Conservation (phyloP, 768 basidiomycete genomes). For the Leccinellum albellum region DNA sequence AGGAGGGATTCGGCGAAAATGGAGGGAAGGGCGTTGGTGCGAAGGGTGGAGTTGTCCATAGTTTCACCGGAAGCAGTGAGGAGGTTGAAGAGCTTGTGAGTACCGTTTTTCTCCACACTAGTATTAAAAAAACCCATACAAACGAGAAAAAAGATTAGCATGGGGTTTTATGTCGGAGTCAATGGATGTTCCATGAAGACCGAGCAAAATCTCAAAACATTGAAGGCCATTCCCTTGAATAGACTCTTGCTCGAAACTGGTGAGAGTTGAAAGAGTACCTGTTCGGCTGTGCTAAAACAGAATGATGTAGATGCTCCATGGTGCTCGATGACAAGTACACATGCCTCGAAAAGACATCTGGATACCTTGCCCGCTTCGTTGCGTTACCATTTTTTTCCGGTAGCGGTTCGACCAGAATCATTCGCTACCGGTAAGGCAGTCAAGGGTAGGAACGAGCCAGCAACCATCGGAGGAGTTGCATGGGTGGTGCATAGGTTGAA, state of each 20-base stretch:
- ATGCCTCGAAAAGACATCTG: conserved; percentile 54
- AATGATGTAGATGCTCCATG: conserved; percentile 57
- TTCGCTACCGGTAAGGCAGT: conserved; percentile 58
- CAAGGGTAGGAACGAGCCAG: conserved; percentile 78
- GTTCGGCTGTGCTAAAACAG: not conserved
- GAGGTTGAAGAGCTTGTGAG: conserved; percentile 67
- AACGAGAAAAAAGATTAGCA: conserved; percentile 46
- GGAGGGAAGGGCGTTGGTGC: conserved; percentile 55
- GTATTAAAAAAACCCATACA: not conserved
- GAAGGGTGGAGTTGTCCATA: conserved; percentile 76
- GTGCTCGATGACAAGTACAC: conserved; percentile 66
- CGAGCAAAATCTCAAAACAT: conserved; percentile 53
- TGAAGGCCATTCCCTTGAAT: conserved; percentile 54
- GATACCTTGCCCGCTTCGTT: conserved; percentile 45
- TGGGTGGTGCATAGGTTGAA: conserved; percentile 59
- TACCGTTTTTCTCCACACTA: conserved; percentile 1
- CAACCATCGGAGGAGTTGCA: conserved; percentile 61
- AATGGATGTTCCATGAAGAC: conserved; percentile 82
- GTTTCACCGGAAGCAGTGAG: conserved; percentile 65
- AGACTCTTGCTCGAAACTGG: conserved; percentile 75
- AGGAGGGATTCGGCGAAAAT: conserved; percentile 59
- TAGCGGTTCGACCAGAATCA: conserved; percentile 50
- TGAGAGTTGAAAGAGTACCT: conserved; percentile 19
- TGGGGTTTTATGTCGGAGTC: conserved; percentile 61
- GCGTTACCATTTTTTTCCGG: conserved; percentile 48